Evolutionary conservation across 495 filamentous ascomycete species (phyloP).

Genomic region (Penicillium turbatum): DNA sequence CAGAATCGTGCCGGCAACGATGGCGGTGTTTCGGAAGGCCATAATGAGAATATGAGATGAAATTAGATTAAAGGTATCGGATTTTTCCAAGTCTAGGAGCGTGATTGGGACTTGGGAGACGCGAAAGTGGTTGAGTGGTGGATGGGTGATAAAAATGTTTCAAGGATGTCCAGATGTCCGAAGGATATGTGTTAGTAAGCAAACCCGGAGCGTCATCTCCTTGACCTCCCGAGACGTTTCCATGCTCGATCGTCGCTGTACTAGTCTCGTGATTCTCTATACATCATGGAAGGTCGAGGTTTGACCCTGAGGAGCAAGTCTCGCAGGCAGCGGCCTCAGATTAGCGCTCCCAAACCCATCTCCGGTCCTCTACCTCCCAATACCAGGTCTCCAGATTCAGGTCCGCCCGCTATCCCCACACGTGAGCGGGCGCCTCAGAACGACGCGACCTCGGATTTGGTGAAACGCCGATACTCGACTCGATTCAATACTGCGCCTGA

Average conservation of each 20-base stretch:
- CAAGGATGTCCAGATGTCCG: constrained; percentile 20
- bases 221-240: neutral
- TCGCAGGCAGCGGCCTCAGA: constrained; percentile 63
- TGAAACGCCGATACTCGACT: constrained; percentile 90
- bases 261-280: constrained; percentile 1
- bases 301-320: constrained; percentile 89
- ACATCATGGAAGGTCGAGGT: constrained; percentile 55
- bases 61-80: neutral
- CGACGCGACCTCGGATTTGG: constrained; percentile 77
- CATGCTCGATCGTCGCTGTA: neutral
- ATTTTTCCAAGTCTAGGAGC: neutral
- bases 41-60: constrained; percentile 25
- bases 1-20: constrained; percentile 59
- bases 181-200: constrained; percentile 1
- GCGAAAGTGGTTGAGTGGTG: constrained; percentile 13
- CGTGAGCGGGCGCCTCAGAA: constrained; percentile 33
- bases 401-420: constrained; percentile 24
- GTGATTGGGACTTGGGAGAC: neutral
- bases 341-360: constrained; percentile 82
- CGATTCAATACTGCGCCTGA: constrained; percentile 77
- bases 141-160: constrained; percentile 37
- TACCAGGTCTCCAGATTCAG: constrained; percentile 26
- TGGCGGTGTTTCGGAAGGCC: constrained; percentile 11
- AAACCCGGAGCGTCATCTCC: constrained; percentile 8
- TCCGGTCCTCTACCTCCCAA: constrained; percentile 54